Percentiles rank a stretch among this genome's conserved stretches.
Conservation (phyloP, 2,329 filamentous ascomycete species). For the Calonectria fujianensis region DNA sequence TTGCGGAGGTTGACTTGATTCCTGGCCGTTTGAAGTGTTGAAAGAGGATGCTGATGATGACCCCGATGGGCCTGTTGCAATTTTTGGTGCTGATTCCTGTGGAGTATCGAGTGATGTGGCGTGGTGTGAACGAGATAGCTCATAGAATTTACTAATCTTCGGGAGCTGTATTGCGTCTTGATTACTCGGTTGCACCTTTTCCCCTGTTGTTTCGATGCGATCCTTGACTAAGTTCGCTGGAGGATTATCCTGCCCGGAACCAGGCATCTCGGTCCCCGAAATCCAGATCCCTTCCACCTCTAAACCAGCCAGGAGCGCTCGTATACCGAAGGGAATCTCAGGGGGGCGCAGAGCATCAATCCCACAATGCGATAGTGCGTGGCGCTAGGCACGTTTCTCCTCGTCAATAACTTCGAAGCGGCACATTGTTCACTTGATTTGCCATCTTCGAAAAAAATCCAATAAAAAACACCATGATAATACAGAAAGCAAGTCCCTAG, state of each 20-base stretch:
- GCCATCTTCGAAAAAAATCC: conserved; percentile 81
- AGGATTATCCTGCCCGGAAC: conserved; percentile 49
- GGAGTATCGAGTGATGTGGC: not conserved
- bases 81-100: too few species aligned
- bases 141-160: too few species aligned
- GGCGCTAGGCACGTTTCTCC: conserved; percentile 74
- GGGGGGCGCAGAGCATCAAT: conserved; percentile 64
- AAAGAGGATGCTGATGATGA: too few species aligned
- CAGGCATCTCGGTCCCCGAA: conserved; percentile 69
- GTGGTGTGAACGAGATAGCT: not conserved
- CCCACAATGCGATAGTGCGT: conserved; percentile 74
- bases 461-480: conserved; percentile 80
- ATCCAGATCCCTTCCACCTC: conserved; percentile 92
- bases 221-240: conserved; percentile 52
- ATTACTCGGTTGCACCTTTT: too few species aligned
- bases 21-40: not conserved
- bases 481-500: conserved; percentile 83
- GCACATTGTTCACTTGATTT: conserved; percentile 72
- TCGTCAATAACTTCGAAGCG: conserved; percentile 80
- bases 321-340: conserved; percentile 89
- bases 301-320: conserved; percentile 88
- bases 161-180: not conserved
- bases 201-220: conserved; percentile 28
- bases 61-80: too few species aligned
- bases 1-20: too few species aligned